Base-by-base conservation (phyloP, 106 monocot genomes). In the Triglochin maritima region DNA sequence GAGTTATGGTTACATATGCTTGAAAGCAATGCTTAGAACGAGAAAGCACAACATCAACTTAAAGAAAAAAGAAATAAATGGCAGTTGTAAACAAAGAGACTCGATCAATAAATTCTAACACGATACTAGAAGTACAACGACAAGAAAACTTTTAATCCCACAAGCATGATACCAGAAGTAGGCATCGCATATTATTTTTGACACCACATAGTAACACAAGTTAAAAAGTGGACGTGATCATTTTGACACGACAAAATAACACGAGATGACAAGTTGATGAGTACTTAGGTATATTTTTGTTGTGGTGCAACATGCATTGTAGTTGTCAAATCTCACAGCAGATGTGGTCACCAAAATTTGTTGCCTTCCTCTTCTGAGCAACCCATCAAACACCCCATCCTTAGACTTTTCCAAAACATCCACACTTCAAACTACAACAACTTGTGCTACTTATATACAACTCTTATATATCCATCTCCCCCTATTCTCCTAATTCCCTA, bases 1-100 rank as follows among this genome's bases (percentile, higher is more conserved):
- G 66, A 66, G 51, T 51, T 41, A 66, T 66, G 47, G 64, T 46
- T 64, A 64, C 64, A 12, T 29, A 52, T 53, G 42, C 42, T 10
- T 53, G 66, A 53, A 53, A 66, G 50, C 6, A 29, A 66, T 15
- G 29, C 52, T 48, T 49, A 17, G 64, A n/a, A 29, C 11, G 5
- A 11, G 41, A 12, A 50, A 52, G 17, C 4, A 66, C 41, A 4
- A 51, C 4, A 65, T 47, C 8, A 61, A 63, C 43, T 48, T 5
- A 64, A 17, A 12, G 3, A 49, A n/a, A 49, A 48, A 11, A 48
- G 14, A 15, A 41, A 29, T 59, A 59, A 14, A 8, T 64, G 49
- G 48, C 48, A 48, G 16, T 50, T 42, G 66, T 66, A 66, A 52
- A 4, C 64, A 64, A 16, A 64, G 49, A 62, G 46, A 16, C 66